These are phyloP conservation scores for Calonectria leucothoes DNA, from an alignment of 2,329 filamentous ascomycete species.

Conservation along the genomic window DNA sequence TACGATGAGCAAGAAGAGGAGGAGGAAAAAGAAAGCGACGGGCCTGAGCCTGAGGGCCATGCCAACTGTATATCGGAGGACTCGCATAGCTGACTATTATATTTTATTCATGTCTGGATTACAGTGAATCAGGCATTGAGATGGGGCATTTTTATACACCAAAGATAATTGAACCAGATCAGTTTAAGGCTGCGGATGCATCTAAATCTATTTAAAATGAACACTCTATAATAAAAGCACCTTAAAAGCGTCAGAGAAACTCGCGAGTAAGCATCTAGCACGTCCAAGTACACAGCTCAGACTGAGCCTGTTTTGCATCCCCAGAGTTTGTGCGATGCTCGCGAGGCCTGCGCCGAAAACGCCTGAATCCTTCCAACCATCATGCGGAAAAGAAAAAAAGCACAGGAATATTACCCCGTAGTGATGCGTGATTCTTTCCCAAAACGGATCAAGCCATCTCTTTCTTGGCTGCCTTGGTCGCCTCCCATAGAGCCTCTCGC, in stretches of 20 bases:
- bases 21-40: neutral
- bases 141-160: neutral
- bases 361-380: neutral
- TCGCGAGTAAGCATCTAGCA: too few relatives aligned
- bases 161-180: neutral
- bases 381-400: neutral
- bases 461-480: constrained; percentile 22
- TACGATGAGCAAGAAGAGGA: neutral
- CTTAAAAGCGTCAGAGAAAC: too few relatives aligned
- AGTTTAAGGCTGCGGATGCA: neutral
- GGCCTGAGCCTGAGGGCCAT: neutral
- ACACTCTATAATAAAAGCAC: neutral
- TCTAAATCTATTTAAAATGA: neutral
- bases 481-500: constrained; percentile 43
- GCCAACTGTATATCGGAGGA: neutral
- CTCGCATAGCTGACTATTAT: neutral
- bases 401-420: too few relatives aligned
- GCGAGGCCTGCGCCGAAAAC: neutral
- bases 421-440: too few relatives aligned
- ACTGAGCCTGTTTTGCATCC: neutral
- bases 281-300: too few relatives aligned
- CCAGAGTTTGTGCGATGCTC: neutral
- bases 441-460: neutral
- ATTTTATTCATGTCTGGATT: neutral
- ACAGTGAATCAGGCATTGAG: neutral